Evolutionary conservation across 1,284 basidiomycete species (phyloP).

Genomic region (Paramarasmius palmivorus): DNA sequence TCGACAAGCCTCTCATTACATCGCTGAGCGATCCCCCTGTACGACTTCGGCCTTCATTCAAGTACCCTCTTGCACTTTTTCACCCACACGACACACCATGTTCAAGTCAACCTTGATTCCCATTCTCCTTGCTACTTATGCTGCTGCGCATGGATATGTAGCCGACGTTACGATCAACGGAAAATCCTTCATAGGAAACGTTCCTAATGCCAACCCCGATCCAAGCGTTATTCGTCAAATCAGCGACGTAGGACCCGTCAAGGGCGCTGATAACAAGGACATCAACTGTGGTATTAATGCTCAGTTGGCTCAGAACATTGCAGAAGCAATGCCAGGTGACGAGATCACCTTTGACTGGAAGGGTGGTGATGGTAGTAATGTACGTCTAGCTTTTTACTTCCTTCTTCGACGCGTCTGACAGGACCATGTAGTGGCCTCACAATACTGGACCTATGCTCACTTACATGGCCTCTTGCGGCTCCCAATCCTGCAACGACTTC

Average conservation of each 20-base stretch:
- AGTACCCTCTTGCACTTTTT: too few species aligned
- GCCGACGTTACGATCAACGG: conserved; percentile 54
- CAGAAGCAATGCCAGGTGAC: conserved; percentile 65
- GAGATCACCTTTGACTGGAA: conserved; percentile 59
- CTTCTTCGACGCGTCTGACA: conserved; percentile 1
- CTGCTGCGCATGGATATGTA: conserved; percentile 63
- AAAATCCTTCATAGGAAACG: conserved; percentile 52
- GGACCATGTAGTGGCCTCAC: conserved; percentile 61
- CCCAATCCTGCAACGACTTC: conserved; percentile 58
- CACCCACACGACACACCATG: not conserved
- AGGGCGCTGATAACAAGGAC: conserved; percentile 56
- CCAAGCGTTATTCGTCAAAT: conserved; percentile 64
- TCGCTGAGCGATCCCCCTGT: too few species aligned
- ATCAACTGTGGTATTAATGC: conserved; percentile 68
- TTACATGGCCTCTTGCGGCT: conserved; percentile 68
- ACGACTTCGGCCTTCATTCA: too few species aligned
- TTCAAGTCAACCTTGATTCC: conserved; percentile 25
- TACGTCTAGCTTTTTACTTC: conserved; percentile 31
- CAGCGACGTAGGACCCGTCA: conserved; percentile 55
- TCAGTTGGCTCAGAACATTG: conserved; percentile 50
- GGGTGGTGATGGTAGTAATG: conserved; percentile 47
- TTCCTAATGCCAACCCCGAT: conserved; percentile 40
- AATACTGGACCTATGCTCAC: conserved; percentile 71
- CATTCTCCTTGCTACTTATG: conserved; percentile 35
- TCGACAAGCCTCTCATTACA: too few species aligned